Conservation (phyloP, 1,284 basidiomycete species). For the Quambalaria eucalypti region DNA sequence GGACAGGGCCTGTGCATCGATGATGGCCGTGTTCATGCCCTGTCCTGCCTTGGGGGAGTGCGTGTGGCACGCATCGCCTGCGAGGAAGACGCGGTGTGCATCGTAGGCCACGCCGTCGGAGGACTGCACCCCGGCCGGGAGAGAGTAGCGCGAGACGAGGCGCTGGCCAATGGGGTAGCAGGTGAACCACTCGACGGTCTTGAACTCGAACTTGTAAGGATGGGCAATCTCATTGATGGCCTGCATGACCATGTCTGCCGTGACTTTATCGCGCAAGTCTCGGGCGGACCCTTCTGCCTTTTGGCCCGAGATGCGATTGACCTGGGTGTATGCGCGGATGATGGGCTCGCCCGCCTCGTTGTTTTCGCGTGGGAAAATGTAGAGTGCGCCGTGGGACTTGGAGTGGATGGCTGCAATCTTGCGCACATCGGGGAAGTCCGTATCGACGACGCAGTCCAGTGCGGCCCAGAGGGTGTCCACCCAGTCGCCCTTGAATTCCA, state of each 20-base stretch:
- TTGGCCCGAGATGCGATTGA: constrained; percentile 36
- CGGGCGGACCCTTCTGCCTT: constrained; percentile 33
- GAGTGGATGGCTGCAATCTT: constrained; percentile 44
- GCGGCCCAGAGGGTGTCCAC: constrained; percentile 43
- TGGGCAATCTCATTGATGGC: constrained; percentile 48
- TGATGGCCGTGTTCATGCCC: constrained; percentile 50
- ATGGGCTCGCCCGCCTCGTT: constrained; percentile 44
- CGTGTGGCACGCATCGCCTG: constrained; percentile 49
- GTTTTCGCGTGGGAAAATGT: constrained; percentile 47
- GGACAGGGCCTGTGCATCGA: constrained; percentile 48
- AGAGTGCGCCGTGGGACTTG: constrained; percentile 41
- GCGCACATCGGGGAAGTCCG: constrained; percentile 40
- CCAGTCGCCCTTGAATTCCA: constrained; percentile 33
- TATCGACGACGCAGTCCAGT: constrained; percentile 41
- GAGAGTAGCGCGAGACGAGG: constrained; percentile 28
- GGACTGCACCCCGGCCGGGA: constrained; percentile 17
- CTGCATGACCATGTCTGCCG: constrained; percentile 45
- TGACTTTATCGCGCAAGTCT: constrained; percentile 40
- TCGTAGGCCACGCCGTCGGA: constrained; percentile 14
- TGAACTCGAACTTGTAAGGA: constrained; percentile 48
- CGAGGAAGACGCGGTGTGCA: constrained; percentile 46
- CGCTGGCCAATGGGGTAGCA: constrained; percentile 46
- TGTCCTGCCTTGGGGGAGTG: constrained; percentile 49
- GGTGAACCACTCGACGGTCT: constrained; percentile 47
- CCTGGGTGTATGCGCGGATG: constrained; percentile 46